Conservation (phyloP, 768 basidiomycete genomes). For the Leucocoprinus sp. region DNA sequence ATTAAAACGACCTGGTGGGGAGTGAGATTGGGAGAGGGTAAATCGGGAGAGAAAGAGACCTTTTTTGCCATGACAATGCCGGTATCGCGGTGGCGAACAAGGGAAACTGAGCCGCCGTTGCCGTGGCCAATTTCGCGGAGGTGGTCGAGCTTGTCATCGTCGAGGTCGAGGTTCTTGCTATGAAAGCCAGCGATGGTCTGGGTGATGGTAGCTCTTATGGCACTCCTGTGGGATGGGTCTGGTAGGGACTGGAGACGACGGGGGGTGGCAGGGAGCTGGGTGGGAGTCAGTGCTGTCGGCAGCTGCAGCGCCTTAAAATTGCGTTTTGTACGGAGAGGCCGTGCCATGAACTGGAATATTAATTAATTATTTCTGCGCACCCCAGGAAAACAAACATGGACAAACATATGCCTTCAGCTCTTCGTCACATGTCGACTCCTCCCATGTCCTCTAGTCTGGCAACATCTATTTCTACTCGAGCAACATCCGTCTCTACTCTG, state of each 20-base stretch:
- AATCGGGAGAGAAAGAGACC: constrained; percentile 38
- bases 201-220: constrained; percentile 19
- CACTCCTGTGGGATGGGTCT: constrained; percentile 10
- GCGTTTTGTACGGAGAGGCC: constrained; percentile 76
- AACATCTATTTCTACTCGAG: too few species aligned
- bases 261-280: constrained; percentile 10
- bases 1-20: constrained; percentile 76
- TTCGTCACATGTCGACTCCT: too few species aligned
- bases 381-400: too few species aligned
- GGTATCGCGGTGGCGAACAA: constrained; percentile 87
- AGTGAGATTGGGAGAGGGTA: constrained; percentile 2
- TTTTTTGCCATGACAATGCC: constrained; percentile 97
- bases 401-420: too few species aligned
- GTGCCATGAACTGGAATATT: too few species aligned
- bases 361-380: too few species aligned
- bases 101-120: constrained; percentile 95
- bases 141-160: constrained; percentile 85
- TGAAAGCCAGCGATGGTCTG: constrained; percentile 18
- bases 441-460: too few species aligned
- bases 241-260: not conserved
- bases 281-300: constrained; percentile 27
- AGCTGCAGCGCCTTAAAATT: constrained; percentile 85
- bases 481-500: too few species aligned
- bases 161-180: constrained; percentile 40
- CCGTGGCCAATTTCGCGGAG: constrained; percentile 89